Evolutionary conservation across 305 asterid species (phyloP).

Genomic region (Fraxinus floribunda): DNA sequence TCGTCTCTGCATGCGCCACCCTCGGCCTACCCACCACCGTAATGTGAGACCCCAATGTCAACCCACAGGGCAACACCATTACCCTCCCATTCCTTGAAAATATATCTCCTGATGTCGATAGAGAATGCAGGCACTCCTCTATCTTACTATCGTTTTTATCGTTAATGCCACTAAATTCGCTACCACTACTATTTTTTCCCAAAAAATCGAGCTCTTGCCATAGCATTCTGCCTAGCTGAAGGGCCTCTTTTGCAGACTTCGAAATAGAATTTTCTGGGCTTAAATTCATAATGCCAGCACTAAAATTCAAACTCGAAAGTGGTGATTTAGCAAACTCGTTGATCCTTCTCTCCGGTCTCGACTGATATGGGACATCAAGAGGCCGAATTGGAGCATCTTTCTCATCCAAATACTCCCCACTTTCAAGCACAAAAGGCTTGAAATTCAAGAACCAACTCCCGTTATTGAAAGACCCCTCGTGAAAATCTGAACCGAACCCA

Average conservation of each 20-base stretch:
- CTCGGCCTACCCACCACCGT: conserved; percentile 78
- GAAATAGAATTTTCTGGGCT: conserved; percentile 46
- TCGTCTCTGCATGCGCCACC: conserved; percentile 67
- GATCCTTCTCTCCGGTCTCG: conserved; percentile 38
- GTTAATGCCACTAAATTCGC: conserved; percentile 14
- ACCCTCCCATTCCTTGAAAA: conserved; percentile 49
- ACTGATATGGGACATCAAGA: conserved; percentile 30
- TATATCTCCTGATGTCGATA: conserved; percentile 50
- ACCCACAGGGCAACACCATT: conserved; percentile 85
- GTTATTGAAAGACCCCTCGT: conserved; percentile 28
- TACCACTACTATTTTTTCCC: conserved; percentile 20
- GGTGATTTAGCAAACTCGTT: conserved; percentile 30
- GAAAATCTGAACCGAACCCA: conserved; percentile 40
- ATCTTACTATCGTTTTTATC: conserved; percentile 22
- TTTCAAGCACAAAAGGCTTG: conserved; percentile 50
- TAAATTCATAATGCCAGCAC: conserved; percentile 42
- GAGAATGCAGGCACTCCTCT: conserved; percentile 65
- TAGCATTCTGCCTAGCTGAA: conserved; percentile 57
- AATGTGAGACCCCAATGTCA: conserved; percentile 80
- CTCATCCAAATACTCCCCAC: conserved; percentile 49
- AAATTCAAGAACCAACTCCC: conserved; percentile 39
- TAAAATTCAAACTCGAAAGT: conserved; percentile 65
- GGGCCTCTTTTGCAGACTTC: conserved; percentile 68
- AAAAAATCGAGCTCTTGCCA: conserved; percentile 67
- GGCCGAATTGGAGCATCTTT: conserved; percentile 54